Conservation (phyloP, 2,329 filamentous ascomycete genomes). For the Phoma sp. region DNA sequence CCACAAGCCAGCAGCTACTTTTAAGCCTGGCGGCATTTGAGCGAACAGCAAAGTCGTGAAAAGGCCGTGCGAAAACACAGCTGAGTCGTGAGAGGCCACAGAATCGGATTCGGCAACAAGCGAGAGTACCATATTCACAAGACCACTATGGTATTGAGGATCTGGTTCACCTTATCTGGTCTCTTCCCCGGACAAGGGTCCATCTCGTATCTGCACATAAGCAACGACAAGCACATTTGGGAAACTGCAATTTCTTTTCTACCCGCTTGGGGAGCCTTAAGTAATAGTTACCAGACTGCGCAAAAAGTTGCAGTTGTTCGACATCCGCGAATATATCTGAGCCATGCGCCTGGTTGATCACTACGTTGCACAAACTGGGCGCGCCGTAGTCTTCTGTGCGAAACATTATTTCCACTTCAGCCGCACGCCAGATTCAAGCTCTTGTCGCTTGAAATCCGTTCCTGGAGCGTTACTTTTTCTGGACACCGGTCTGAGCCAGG, state of each 20-base stretch:
- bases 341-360: background rate
- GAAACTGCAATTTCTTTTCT: background rate
- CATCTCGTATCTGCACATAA: constrained; percentile 18
- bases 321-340: no score
- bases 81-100: no score
- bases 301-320: no score
- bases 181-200: background rate
- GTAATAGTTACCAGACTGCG: no score
- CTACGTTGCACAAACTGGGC: background rate
- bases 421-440: constrained; percentile 4
- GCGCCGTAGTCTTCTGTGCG: background rate
- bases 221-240: constrained; percentile 10
- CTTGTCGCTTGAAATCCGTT: constrained; percentile 11
- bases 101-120: no score
- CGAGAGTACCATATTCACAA: background rate
- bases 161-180: background rate
- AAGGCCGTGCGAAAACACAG: no score
- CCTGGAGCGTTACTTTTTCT: constrained; percentile 11
- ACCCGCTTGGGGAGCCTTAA: no score
- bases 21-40: no score
- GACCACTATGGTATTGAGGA: background rate
- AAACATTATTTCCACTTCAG: constrained; percentile 12
- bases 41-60: no score
- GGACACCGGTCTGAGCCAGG: constrained; percentile 14
- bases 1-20: no score